Conservation (phyloP, 2,329 filamentous ascomycete species). For the Calonectria henricotiae region DNA sequence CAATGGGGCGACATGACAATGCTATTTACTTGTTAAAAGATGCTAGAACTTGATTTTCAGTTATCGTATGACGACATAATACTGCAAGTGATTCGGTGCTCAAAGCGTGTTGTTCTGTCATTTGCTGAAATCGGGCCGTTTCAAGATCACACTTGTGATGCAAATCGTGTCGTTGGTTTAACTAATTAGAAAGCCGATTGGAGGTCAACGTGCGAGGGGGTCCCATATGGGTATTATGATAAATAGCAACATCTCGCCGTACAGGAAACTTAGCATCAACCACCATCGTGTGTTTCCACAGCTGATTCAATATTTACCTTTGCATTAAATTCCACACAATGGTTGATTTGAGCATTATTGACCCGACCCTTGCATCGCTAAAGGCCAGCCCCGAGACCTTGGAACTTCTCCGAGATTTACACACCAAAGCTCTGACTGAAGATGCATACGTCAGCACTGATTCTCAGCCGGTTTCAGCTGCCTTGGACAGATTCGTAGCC, state of each 20-base stretch:
- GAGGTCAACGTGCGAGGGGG: background rate
- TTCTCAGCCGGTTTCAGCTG: constrained; percentile 39
- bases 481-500: constrained; percentile 71
- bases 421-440: constrained; percentile 55
- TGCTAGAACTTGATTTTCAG: background rate
- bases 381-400: constrained; percentile 50
- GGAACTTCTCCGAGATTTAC: constrained; percentile 53
- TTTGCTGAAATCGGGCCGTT: background rate
- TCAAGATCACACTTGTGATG: background rate
- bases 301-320: background rate
- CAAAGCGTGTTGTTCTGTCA: constrained; percentile 68
- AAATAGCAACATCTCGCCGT: background rate
- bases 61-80: background rate
- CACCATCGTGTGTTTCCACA: background rate
- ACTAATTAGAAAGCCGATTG: background rate
- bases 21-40: background rate
- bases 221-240: background rate
- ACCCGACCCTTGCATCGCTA: constrained; percentile 54
- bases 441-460: constrained; percentile 53
- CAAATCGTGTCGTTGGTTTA: background rate
- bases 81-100: constrained; percentile 60
- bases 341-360: constrained; percentile 45
- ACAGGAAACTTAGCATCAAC: background rate
- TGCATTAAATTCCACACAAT: constrained; percentile 1
- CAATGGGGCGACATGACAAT: background rate